A percentile compares a stretch with the other conserved stretches of the same genome.
phyloP scores from a whole-genome alignment of 75 land plant species.

The Sequoia sempervirens region DNA sequence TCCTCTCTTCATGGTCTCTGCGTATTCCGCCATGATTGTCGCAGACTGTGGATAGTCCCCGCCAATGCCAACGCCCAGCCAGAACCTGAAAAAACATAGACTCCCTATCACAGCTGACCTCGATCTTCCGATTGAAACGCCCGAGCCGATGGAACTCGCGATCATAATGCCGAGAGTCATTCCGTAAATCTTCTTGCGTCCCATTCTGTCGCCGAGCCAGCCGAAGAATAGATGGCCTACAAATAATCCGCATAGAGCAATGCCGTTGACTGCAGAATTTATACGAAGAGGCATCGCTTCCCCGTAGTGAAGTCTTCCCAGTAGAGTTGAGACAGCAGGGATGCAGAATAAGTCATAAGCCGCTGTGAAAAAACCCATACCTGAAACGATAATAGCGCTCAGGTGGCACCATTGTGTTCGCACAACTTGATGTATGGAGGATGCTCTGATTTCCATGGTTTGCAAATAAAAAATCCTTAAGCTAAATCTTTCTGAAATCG shows the following conservation, averaged over 20 bases:
- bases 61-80: slow-evolving; percentile 62
- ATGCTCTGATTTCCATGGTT: background rate
- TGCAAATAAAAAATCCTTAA: background rate
- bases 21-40: slow-evolving; percentile 78
- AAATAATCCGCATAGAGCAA: slow-evolving; percentile 25
- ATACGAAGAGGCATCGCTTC: background rate
- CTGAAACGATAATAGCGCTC: slow-evolving; percentile 21
- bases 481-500: too few species aligned
- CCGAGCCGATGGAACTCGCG: slow-evolving; percentile 1
- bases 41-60: slow-evolving; percentile 73
- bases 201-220: slow-evolving; percentile 21
- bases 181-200: slow-evolving; percentile 17
- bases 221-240: slow-evolving; percentile 2
- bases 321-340: slow-evolving; percentile 13
- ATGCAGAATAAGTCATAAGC: slow-evolving; percentile 34
- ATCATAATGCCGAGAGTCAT: slow-evolving; percentile 14
- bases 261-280: slow-evolving; percentile 10
- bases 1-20: slow-evolving; percentile 60
- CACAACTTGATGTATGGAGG: background rate
- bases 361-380: slow-evolving; percentile 38
- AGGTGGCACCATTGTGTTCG: slow-evolving; percentile 15
- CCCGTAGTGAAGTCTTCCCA: slow-evolving; percentile 27
- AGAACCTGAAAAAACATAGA: slow-evolving; percentile 27
- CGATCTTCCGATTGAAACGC: background rate
- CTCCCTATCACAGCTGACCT: background rate